Base-by-base conservation (phyloP, 2,329 filamentous ascomycete species). In the Nothomitra cinnamomea region DNA sequence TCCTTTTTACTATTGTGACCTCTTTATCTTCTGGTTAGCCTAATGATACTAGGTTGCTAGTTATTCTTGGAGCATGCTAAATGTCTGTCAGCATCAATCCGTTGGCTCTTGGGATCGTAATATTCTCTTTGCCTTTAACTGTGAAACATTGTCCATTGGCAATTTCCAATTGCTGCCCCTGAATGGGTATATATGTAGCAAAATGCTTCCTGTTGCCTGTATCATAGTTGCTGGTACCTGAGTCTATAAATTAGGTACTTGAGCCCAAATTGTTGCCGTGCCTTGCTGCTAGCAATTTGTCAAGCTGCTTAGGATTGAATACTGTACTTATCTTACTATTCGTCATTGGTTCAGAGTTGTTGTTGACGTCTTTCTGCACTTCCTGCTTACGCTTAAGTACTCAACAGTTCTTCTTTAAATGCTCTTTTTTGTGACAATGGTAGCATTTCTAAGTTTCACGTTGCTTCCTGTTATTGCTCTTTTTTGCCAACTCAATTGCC, bases 161-260 rank as follows among this genome's bases (percentile, higher is more conserved):
- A 15, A 47, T 24, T 25, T 6, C 17, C 3, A 47, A 15, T 15
- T 24, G 43, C 43, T 47, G 21, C 21, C 43, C 21, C 21, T 25
- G 8, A 19, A 25, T 25, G 2, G 43, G 43, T 3, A 24, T 47
- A 25, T 47, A 47, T 17, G 10, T 47, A 8, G 19, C 19, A 41
- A 51, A 51, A 36, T 41, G 6, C 49, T 21, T 13, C 12, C 32
- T 36, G 6, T 21, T 22, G 49, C 49, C 24, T 7, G 49, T 51
- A 15, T 32, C 32, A 36, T 51, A 28, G 36, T 41, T 51, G 49
- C 49, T 51, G 19, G 49, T 28, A 38, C 49, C 49, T 21, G 32
- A 38, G 25, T 51, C 49, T 7, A 51, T 51, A 2, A 38, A 6
- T 28, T 28, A 51, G 49, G 21, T 25, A 15, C n/a, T 47, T 47